Evolutionary conservation across 768 basidiomycete genomes (phyloP), one percentile per base, ranked within the genome.

Genomic region (Daedaleopsis sinensis): DNA sequence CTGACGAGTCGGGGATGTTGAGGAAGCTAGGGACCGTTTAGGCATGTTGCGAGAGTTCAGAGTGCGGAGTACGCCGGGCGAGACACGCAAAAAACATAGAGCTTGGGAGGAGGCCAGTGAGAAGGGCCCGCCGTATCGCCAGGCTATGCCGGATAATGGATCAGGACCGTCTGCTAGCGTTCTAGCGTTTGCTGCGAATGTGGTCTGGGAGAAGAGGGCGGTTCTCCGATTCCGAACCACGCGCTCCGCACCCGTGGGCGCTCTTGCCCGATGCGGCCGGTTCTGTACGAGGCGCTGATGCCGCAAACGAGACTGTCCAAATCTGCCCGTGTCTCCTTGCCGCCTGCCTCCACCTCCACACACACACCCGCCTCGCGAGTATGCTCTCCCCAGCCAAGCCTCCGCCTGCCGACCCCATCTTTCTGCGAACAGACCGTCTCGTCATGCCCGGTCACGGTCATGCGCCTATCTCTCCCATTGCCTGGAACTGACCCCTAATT

Each of bases 401-500:
- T n/a, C n/a, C n/a, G 15, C 3, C 47, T 15, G 13, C 13, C 23
- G 13, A 27, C 21, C 19, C 23, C 47, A 49, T 24, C 23, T 11
- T 23, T 24, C 12, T 42, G 13, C 39, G 35, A 16, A 11, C 24
- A 52, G 51, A 52, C 18, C 12, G n/a, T 23, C 15, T 52, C 35
- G 13, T 19, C 35, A 10, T n/a, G 21, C 5, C 6, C 15, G 10
- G 51, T 48, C 24, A 52, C 32, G 23, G 49, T 6, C 49, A 50
- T 50, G 21, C 32, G 23, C 32, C 47, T 57, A 62, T 57, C 37
- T 42, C 37, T 35, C 16, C 1, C 27, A 58, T 44, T 52, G 16
- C 62, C 58, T 52, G 58, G 58, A 51, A 18, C 57, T 37, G 21
- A 19, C 62, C 62, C 62, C 62, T 59, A 59, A 64, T 52, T 64